These are phyloP conservation scores for Cyclocybe cylindracea DNA, from an alignment of 768 basidiomycete genomes.

Conservation along the genomic window DNA sequence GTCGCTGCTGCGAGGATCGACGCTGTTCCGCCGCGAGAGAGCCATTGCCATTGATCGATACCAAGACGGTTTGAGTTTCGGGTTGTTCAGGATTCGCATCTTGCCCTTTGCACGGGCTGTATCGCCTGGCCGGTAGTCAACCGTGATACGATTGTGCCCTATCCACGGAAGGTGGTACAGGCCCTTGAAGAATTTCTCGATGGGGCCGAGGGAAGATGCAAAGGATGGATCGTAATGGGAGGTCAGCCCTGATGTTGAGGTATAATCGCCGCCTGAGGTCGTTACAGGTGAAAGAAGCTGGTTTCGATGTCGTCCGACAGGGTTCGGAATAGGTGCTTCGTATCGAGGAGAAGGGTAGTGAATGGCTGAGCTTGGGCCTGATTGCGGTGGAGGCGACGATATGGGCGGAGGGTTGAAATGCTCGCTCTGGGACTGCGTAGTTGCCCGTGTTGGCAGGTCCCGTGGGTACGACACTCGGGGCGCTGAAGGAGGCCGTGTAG, in stretches of 20 bases:
- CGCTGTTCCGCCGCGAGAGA: constrained; percentile 17
- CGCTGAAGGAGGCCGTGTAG: constrained; percentile 6
- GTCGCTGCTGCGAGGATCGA: not conserved
- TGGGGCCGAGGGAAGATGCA: constrained; percentile 33
- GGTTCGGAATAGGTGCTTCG: constrained; percentile 19
- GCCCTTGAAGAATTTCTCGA: constrained; percentile 42
- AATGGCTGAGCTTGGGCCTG: no score
- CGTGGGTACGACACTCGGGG: constrained; percentile 18
- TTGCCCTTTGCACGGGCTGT: constrained; percentile 24
- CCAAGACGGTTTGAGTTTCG: constrained; percentile 26
- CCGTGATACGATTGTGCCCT: constrained; percentile 40
- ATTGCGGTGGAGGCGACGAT: no score
- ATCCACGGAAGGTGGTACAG: constrained; percentile 50
- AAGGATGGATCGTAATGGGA: constrained; percentile 38
- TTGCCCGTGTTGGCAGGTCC: constrained; percentile 17
- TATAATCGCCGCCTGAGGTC: constrained; percentile 18
- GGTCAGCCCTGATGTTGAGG: constrained; percentile 25
- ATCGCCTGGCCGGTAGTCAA: constrained; percentile 42
- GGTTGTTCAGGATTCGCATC: constrained; percentile 15
- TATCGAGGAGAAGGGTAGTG: not conserved
- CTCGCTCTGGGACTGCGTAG: constrained; percentile 8
- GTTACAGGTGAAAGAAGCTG: constrained; percentile 18
- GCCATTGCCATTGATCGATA: constrained; percentile 20
- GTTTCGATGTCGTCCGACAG: constrained; percentile 28
- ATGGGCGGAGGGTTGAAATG: not conserved